Evolutionary conservation across 805 yeast species (phyloP), one percentile per base, ranked within the genome.

Genomic region (Saccharomycodes ludwigii): DNA sequence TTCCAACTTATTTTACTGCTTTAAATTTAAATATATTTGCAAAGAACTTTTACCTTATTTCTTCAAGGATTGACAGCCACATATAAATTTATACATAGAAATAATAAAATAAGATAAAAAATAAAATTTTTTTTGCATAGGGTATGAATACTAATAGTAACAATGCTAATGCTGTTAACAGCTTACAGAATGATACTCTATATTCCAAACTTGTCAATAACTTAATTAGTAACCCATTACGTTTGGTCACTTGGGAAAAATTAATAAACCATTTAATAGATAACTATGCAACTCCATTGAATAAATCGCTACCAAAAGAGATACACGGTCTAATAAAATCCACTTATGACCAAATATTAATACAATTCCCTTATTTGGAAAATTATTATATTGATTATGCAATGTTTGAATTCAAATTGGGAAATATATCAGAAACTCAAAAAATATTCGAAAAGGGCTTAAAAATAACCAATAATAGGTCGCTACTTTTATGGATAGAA

Each of bases 321-420:
- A 12, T 47, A 10, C 40, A 38, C 24, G 33, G 41, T 24, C 31
- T 50, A 18, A 40, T 50, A 15, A 27, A 36, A n/a, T 30, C 41
- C 2, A 44, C 55, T 1, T 55, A 54, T 31, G 38, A 40, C n/a
- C 47, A 56, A 1, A 21, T 55, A 40, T 36, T 55, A 2, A 39
- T 32, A 8, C 33, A 47, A 18, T 53, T 55, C 37, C 58, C 58
- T 3, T 50, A 37, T 29, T 30, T 53, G 24, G 60, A 55, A 29
- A 53, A 51, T 31, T 55, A 54, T 32, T 43, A 51, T 23, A 41
- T 55, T 21, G 60, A 55, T 34, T 52, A 45, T 35, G 59, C 56
- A 3, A 36, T 54, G 6, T 45, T 55, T 15, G 54, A 55, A 34
- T 54, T 45, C 25, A 51, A 49, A 25, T 34, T 54, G 21, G 55